Base-by-base conservation (phyloP, 371 early-diverging fungal species). In the Mucor racemosus region DNA sequence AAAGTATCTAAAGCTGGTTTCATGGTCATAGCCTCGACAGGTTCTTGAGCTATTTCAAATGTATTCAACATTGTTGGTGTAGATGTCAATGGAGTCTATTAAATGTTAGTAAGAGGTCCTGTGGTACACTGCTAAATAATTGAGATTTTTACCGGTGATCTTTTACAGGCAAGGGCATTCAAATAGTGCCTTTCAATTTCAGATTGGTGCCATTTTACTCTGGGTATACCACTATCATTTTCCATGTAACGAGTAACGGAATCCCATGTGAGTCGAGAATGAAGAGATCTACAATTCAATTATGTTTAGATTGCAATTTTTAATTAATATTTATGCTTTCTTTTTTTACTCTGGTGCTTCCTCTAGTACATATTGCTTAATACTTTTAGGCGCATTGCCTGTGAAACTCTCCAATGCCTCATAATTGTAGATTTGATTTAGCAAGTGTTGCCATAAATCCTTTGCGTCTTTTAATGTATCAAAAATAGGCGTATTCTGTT, bases 221-320 rank as follows among this genome's bases (percentile, higher is more conserved):
- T 73, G 14, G 73, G 73, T 34, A 69, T 59, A 13, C 73, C 73
- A 14, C 65, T 69, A 41, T 73, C 73, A 57, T 63, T 63, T 34
- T 73, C 73, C 60, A 63, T 69, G 38, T 56, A 40, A 39, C 48
- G 56, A 19, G 73, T 73, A 8, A 73, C 66, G 4, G 64, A 53
- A 39, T 65, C 65, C 73, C 73, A 73, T 5, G 69, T 73, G 8
- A 73, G 40, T 15, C 64, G 53, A 14, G 68, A 48, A 26, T 66
- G 66, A 6, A 73, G 34, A 1, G 73, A 73, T 34, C 73, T 73
- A 38, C 21, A 31, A 11, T 50, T 6, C 21, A 26, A 19, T 31
- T 40, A n/a, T 13, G n/a, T 3, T 57, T 17, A 19, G 33, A 34
- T 35, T n/a, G 34, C 38, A 36, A 36, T 50, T 10, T 10, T 42